phyloP scores from a whole-genome alignment of 768 basidiomycete genomes.

The Exidia glandulosa region DNA sequence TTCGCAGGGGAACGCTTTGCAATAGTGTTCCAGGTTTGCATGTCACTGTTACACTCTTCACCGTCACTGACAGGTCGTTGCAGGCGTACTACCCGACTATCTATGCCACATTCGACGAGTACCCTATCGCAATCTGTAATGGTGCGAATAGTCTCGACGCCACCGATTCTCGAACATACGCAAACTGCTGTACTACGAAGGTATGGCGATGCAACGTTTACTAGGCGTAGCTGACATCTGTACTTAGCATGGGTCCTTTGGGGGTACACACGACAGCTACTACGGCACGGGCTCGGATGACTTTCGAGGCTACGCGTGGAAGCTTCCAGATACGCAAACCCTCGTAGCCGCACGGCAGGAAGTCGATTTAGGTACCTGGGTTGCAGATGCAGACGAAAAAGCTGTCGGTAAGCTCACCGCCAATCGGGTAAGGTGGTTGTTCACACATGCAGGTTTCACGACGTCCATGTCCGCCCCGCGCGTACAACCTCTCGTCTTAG shows the following conservation, averaged over 20 bases:
- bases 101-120: slow-evolving; percentile 52
- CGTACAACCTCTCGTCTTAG: slow-evolving; percentile 45
- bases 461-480: slow-evolving; percentile 28
- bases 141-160: slow-evolving; percentile 48
- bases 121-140: slow-evolving; percentile 60
- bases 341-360: slow-evolving; percentile 36
- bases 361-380: slow-evolving; percentile 21
- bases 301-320: slow-evolving; percentile 72
- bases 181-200: slow-evolving; percentile 72
- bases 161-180: slow-evolving; percentile 43
- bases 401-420: no score
- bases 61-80: neutral
- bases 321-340: slow-evolving; percentile 40
- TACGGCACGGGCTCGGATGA: slow-evolving; percentile 77
- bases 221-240: neutral
- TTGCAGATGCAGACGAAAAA: slow-evolving; percentile 33
- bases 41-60: slow-evolving; percentile 3
- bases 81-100: slow-evolving; percentile 65
- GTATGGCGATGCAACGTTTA: slow-evolving; percentile 22
- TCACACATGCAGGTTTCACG: slow-evolving; percentile 50
- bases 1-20: slow-evolving; percentile 47
- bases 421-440: no score
- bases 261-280: slow-evolving; percentile 49
- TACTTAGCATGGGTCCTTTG: slow-evolving; percentile 63
- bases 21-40: slow-evolving; percentile 53